Conservation (phyloP, 1,284 basidiomycete genomes). For the Anthracocystis setariae region DNA sequence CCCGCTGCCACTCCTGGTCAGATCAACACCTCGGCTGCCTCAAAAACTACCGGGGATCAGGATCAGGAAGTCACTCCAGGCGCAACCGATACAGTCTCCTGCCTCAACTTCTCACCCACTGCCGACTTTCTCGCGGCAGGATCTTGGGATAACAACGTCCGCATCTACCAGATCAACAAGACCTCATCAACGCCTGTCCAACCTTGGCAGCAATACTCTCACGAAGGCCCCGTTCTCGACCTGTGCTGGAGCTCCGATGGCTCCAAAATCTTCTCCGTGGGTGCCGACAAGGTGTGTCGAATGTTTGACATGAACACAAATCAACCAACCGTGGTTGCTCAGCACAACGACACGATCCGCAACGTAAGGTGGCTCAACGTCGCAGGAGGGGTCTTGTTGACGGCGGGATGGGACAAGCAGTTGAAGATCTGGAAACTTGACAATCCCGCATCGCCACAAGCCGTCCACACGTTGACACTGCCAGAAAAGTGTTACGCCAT, state of each 20-base stretch:
- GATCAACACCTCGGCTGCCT: slow-evolving; percentile 50
- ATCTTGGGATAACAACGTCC: slow-evolving; percentile 69
- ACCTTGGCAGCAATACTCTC: slow-evolving; percentile 73
- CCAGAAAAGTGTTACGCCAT: slow-evolving; percentile 87
- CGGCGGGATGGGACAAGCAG: slow-evolving; percentile 91
- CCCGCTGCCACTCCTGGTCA: slow-evolving; percentile 35
- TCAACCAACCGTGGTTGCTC: slow-evolving; percentile 75
- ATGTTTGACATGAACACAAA: slow-evolving; percentile 84
- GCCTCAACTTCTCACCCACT: slow-evolving; percentile 67
- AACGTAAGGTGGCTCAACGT: slow-evolving; percentile 81
- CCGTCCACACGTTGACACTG: slow-evolving; percentile 70
- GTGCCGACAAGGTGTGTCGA: slow-evolving; percentile 83
- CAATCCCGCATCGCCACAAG: slow-evolving; percentile 49
- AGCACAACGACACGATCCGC: slow-evolving; percentile 84
- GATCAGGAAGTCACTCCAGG: slow-evolving; percentile 78
- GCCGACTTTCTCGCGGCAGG: slow-evolving; percentile 69
- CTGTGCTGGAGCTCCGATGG: slow-evolving; percentile 87
- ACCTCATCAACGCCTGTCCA: slow-evolving; percentile 79
- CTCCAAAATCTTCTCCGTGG: slow-evolving; percentile 82
- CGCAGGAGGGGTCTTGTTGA: slow-evolving; percentile 77
- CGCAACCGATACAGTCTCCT: slow-evolving; percentile 66
- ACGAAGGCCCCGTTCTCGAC: slow-evolving; percentile 83
- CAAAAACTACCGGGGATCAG: slow-evolving; percentile 55
- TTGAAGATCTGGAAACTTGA: slow-evolving; percentile 72
- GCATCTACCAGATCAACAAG: slow-evolving; percentile 73